Evolutionary conservation across 1,139 yeast species (phyloP).

Genomic region (Magnusiomyces clavatus): DNA sequence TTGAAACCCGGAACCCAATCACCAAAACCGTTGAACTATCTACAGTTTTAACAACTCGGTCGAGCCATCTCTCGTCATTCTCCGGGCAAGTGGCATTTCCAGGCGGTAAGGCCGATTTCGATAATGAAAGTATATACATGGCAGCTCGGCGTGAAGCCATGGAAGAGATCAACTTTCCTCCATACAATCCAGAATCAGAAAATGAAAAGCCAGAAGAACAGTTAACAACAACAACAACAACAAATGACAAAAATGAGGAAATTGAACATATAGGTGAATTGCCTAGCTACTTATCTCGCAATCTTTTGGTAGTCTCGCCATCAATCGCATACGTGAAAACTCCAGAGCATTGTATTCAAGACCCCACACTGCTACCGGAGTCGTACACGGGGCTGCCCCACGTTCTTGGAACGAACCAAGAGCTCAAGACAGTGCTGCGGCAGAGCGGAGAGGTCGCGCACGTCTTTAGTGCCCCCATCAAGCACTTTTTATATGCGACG

Average conservation of each 20-base stretch:
- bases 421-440: conserved; percentile 15
- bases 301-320: conserved; percentile 76
- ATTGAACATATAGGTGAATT: conserved; percentile 52
- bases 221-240: background rate
- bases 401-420: conserved; percentile 3
- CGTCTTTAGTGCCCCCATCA: conserved; percentile 28
- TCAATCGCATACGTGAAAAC: conserved; percentile 51
- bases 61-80: conserved; percentile 58
- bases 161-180: conserved; percentile 76
- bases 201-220: conserved; percentile 39
- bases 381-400: conserved; percentile 5
- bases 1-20: conserved; percentile 36
- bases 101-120: conserved; percentile 46
- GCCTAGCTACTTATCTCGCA: conserved; percentile 73
- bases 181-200: conserved; percentile 14
- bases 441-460: conserved; percentile 28
- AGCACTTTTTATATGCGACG: conserved; percentile 19
- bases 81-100: conserved; percentile 89
- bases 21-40: conserved; percentile 56
- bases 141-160: conserved; percentile 75
- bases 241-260: conserved; percentile 38
- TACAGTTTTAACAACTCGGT: conserved; percentile 69
- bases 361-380: background rate
- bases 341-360: background rate
- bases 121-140: conserved; percentile 55